Base-by-base conservation (phyloP, 2,329 filamentous ascomycete genomes). In the Exophiala spinifera region DNA sequence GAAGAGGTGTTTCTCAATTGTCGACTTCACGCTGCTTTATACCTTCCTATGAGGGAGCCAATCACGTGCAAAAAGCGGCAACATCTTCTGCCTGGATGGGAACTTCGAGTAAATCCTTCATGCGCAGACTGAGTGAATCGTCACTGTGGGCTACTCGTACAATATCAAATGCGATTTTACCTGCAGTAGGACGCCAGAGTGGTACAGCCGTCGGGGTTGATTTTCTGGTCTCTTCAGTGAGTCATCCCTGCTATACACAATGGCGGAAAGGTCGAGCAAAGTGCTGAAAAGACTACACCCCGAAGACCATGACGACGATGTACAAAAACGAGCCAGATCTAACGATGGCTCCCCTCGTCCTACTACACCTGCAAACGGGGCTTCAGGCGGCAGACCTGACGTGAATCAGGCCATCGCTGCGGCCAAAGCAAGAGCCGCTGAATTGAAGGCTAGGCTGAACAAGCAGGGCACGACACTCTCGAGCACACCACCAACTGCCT, bases 261-360 rank as follows among this genome's bases (percentile, higher is more conserved):
- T 62, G 60, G 50, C 57, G 44, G 57, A 57, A 47, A 51, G 20
- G 45, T 28, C 57, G 49, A 60, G 50, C 57, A 60, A 55, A 56
- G 62, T 69, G 62, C 69, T 78, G 64, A 79, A 79, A 68, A 70
- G 76, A 61, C 72, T 73, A 70, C 73, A 75, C 65, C 71, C 74
- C 46, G 73, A 74, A 65, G 74, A 76, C 59, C 72, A 75, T 63
- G 70, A 69, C 49, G 64, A 67, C 56, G 71, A 72, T 61, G 63
- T 70, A 47, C 73, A 75, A 63, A 79, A 79, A 65, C 71, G 71
- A 64, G 68, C 74, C 53, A 73, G 76, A 51, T 78, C 76, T 51
- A 77, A 76, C 61, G 66, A 77, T 76, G 76, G 74, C 53, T 78
- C 76, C 21, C 75, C 76, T 40, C 63, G 67, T 52, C 74, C 76